Evolutionary conservation across 139 green algal species (phyloP).

Genomic region (Bryopsis sp.): DNA sequence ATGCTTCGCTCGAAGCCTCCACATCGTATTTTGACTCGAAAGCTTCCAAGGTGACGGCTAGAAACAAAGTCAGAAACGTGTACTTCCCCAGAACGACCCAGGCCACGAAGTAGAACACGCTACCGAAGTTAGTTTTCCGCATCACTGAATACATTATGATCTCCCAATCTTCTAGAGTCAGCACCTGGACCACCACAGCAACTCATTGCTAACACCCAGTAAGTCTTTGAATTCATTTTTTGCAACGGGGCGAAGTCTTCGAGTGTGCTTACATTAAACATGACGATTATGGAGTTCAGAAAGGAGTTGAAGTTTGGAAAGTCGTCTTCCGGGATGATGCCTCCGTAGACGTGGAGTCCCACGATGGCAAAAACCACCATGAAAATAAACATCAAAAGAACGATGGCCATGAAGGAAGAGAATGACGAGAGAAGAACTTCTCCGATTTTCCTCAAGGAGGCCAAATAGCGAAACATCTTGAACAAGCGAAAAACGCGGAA

Average conservation of each 20-base stretch:
- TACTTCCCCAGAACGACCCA: constrained; percentile 72
- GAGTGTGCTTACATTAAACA: constrained; percentile 52
- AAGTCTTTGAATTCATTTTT: no score
- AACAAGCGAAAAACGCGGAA: constrained; percentile 67
- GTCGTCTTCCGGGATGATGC: constrained; percentile 18
- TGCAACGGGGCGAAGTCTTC: no score
- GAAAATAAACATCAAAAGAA: constrained; percentile 62
- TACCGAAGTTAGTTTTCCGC: constrained; percentile 35
- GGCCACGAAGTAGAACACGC: constrained; percentile 48
- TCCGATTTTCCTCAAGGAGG: constrained; percentile 52
- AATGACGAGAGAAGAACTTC: constrained; percentile 48
- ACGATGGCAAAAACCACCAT: constrained; percentile 72
- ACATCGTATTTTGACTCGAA: constrained; percentile 60
- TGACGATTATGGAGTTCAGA: constrained; percentile 42
- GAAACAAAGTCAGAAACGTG: constrained; percentile 58
- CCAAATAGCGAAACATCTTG: constrained; percentile 54
- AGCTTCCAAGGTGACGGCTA: constrained; percentile 65
- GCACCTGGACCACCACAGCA: constrained; percentile 23
- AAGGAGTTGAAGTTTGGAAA: constrained; percentile 67
- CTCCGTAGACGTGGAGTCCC: constrained; percentile 66
- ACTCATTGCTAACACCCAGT: no score
- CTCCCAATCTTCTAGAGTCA: constrained; percentile 66
- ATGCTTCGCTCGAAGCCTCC: constrained; percentile 10
- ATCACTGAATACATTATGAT: constrained; percentile 41
- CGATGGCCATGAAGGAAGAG: constrained; percentile 63